These are phyloP conservation scores for Rhizopus microsporus DNA, from an alignment of 371 early-diverging fungal species.

Conservation along the genomic window DNA sequence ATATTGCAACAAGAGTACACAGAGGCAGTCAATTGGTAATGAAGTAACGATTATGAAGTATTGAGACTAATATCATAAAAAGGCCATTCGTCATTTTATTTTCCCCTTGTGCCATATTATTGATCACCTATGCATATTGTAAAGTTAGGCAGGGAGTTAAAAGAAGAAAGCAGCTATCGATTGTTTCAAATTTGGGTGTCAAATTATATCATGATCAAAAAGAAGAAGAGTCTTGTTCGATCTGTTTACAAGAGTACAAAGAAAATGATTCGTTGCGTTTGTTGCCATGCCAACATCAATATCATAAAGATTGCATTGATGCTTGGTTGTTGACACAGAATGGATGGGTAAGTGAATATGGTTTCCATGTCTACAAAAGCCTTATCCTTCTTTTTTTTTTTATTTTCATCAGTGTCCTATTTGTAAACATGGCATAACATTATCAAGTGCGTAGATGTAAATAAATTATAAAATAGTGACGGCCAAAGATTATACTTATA, in stretches of 20 bases:
- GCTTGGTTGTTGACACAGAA: slow-evolving; percentile 78
- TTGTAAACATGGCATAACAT: slow-evolving; percentile 68
- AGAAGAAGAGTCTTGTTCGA: slow-evolving; percentile 81
- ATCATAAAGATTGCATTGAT: slow-evolving; percentile 91
- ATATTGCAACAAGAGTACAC: slow-evolving; percentile 22
- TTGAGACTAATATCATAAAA: slow-evolving; percentile 31
- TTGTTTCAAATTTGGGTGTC: slow-evolving; percentile 63
- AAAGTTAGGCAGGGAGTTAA: slow-evolving; percentile 59
- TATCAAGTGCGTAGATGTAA: background rate
- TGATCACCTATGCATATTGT: slow-evolving; percentile 65
- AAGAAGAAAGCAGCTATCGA: slow-evolving; percentile 62
- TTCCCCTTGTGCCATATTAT: slow-evolving; percentile 49
- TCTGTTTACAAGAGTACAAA: slow-evolving; percentile 90
- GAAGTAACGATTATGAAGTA: background rate
- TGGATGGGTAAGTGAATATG: slow-evolving; percentile 56
- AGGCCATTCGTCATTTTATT: slow-evolving; percentile 22
- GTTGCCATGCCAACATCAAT: slow-evolving; percentile 89
- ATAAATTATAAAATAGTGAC: background rate
- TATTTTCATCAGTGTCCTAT: slow-evolving; percentile 64
- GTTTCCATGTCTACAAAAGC: background rate
- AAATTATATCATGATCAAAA: slow-evolving; percentile 54
- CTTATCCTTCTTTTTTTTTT: background rate
- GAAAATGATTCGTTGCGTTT: slow-evolving; percentile 75
- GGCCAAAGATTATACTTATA: no score
- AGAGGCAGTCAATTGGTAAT: slow-evolving; percentile 13